A percentile compares a stretch with the other conserved stretches of the same genome.
These are phyloP conservation scores for Globisporangium nagaii DNA, from an alignment of 352 stramenopile genomes.

Conservation along the genomic window DNA sequence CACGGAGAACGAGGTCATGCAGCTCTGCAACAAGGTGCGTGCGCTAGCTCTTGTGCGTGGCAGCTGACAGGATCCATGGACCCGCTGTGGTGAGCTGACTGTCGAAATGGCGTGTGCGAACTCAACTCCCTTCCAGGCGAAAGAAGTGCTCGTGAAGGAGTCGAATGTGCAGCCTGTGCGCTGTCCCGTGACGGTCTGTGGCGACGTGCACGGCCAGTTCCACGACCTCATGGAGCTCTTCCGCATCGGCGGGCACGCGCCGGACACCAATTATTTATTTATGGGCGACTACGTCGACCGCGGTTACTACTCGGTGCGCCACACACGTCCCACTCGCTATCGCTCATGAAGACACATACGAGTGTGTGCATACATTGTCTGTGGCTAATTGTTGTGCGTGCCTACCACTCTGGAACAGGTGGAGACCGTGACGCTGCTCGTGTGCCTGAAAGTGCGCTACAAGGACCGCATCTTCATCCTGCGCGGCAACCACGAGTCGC, in stretches of 20 bases:
- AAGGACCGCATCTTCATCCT: slow-evolving; percentile 89
- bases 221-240: slow-evolving; percentile 68
- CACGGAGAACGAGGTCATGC: slow-evolving; percentile 94
- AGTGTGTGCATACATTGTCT: too few relatives aligned
- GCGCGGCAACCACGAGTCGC: slow-evolving; percentile 93
- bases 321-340: not conserved
- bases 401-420: too few relatives aligned
- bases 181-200: slow-evolving; percentile 96
- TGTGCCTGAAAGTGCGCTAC: slow-evolving; percentile 93
- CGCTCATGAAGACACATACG: not conserved
- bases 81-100: not conserved
- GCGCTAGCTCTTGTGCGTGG: not conserved
- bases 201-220: slow-evolving; percentile 62
- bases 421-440: slow-evolving; percentile 88
- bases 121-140: slow-evolving; percentile 50
- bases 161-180: slow-evolving; percentile 96
- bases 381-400: too few relatives aligned
- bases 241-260: slow-evolving; percentile 80
- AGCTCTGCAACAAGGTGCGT: slow-evolving; percentile 87
- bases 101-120: not conserved
- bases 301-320: slow-evolving; percentile 94
- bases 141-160: slow-evolving; percentile 96
- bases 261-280: slow-evolving; percentile 97
- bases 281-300: slow-evolving; percentile 99
- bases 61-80: not conserved